Conservation (phyloP, 768 basidiomycete species). For the Amanita jacksonii region DNA sequence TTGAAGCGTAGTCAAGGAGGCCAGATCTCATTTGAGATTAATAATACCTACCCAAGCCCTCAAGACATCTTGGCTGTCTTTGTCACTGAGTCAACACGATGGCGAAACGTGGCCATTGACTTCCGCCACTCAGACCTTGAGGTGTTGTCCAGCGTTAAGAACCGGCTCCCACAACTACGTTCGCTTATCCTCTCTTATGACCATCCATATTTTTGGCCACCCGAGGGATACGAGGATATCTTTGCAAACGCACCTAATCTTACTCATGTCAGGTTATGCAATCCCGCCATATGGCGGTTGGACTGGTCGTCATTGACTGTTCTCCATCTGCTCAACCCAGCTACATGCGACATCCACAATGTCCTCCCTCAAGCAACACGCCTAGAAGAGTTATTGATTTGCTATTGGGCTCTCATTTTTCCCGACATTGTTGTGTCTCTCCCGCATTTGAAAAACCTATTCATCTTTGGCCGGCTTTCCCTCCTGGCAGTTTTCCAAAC, state of each 20-base stretch:
- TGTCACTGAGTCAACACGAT: background rate
- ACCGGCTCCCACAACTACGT: background rate
- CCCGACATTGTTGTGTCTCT: background rate
- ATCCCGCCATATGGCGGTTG: background rate
- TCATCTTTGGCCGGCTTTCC: too few species aligned
- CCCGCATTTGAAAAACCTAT: background rate
- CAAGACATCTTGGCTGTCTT: background rate
- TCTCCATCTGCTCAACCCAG: background rate
- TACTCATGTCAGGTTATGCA: background rate
- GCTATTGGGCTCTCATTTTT: background rate
- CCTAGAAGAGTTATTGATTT: background rate
- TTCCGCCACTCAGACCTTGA: background rate
- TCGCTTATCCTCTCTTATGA: background rate
- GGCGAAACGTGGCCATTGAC: background rate
- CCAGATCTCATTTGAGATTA: background rate
- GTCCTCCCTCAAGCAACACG: background rate
- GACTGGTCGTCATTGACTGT: background rate
- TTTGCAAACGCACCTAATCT: background rate
- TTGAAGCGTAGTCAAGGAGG: background rate
- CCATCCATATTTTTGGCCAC: background rate
- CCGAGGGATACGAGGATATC: background rate
- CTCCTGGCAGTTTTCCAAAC: too few species aligned
- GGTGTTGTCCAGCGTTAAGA: background rate
- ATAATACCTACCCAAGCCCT: background rate
- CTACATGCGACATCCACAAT: background rate